A percentile compares a stretch with the other conserved stretches of the same genome.
These are phyloP conservation scores for Tephrocybe sp. DNA, from an alignment of 768 basidiomycete genomes.

Conservation along the genomic window DNA sequence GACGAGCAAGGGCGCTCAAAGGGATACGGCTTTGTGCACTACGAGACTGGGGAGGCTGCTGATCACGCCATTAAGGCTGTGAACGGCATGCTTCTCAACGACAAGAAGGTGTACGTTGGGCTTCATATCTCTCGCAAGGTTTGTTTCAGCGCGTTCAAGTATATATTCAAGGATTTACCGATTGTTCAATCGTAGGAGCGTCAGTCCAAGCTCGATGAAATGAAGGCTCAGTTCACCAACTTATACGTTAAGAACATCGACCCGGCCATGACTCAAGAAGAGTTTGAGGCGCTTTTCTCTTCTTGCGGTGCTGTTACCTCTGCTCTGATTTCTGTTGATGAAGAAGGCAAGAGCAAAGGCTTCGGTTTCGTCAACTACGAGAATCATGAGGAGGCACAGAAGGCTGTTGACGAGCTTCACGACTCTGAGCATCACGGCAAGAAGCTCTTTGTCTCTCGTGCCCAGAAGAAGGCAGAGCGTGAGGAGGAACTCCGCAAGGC, in stretches of 20 bases:
- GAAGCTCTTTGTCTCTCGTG: slow-evolving; percentile 93
- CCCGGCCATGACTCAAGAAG: slow-evolving; percentile 75
- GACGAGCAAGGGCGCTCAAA: slow-evolving; percentile 95
- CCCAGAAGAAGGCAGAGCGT: slow-evolving; percentile 98
- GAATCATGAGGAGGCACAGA: slow-evolving; percentile 86
- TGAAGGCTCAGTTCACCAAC: slow-evolving; percentile 97
- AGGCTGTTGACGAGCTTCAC: slow-evolving; percentile 86
- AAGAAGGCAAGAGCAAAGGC: slow-evolving; percentile 90
- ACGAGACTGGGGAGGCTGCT: slow-evolving; percentile 96
- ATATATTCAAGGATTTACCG: too few relatives aligned
- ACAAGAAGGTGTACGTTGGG: slow-evolving; percentile 99
- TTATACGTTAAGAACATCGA: slow-evolving; percentile 98
- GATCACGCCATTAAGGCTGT: slow-evolving; percentile 97
- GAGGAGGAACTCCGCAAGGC: slow-evolving; percentile 93
- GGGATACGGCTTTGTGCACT: slow-evolving; percentile 99
- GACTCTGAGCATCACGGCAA: slow-evolving; percentile 82
- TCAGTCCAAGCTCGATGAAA: slow-evolving; percentile 97
- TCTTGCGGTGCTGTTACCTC: slow-evolving; percentile 85
- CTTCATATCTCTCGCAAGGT: slow-evolving; percentile 97
- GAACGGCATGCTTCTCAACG: slow-evolving; percentile 98
- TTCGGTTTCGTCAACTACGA: slow-evolving; percentile 99
- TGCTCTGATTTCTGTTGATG: slow-evolving; percentile 80
- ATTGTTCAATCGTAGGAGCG: too few relatives aligned
- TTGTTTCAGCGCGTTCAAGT: slow-evolving; percentile 15
- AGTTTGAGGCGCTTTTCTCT: slow-evolving; percentile 81